Base-by-base conservation (phyloP, 345 rosid species). In the Nasturtium officinale region DNA sequence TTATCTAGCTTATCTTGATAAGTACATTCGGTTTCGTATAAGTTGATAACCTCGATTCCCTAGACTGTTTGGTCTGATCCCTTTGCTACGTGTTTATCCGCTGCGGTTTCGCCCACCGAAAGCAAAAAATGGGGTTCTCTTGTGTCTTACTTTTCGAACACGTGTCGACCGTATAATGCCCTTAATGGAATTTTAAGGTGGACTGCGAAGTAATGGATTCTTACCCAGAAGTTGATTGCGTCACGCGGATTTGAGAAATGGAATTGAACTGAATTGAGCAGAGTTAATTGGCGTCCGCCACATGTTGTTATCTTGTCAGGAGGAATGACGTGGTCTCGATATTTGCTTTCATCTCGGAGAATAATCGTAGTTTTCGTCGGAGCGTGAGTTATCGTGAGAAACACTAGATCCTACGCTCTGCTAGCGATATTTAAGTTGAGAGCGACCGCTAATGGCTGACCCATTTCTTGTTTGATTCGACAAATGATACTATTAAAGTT, bases 251-350 rank as follows among this genome's bases (percentile, higher is more conserved):
- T 65, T 63, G 73, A 65, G 51, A 29, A 56, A 71, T 12, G 62
- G 68, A 50, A 77, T 21, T 77, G 23, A 71, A 77, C 10, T 77
- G 73, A 71, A 71, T 65, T 71, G 67, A 71, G 64, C 4, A 71
- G 73, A 71, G 61, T 23, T 33, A 1, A 71, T 5, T 77, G 57
- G 77, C 63, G 80, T 71, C 80, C 80, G 77, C 77, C 80, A 71
- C 77, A 65, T 77, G 77, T 51, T 65, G 76, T 64, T 57, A 54
- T 72, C 67, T 56, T 70, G 76, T 77, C 66, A 57, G 80, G 72
- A 56, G 52, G 55, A 52, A 71, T 77, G 76, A 71, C 80, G 80
- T 77, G 76, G 80, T 48, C 61, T 38, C 47, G 53, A 30, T 60
- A 54, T 61, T 9, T 33, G 13, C 30, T 16, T 25, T 52, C 5